A percentile compares a stretch with the other conserved stretches of the same genome.
These are phyloP conservation scores for Leccinum broughii DNA, from an alignment of 768 basidiomycete genomes.

Conservation along the genomic window DNA sequence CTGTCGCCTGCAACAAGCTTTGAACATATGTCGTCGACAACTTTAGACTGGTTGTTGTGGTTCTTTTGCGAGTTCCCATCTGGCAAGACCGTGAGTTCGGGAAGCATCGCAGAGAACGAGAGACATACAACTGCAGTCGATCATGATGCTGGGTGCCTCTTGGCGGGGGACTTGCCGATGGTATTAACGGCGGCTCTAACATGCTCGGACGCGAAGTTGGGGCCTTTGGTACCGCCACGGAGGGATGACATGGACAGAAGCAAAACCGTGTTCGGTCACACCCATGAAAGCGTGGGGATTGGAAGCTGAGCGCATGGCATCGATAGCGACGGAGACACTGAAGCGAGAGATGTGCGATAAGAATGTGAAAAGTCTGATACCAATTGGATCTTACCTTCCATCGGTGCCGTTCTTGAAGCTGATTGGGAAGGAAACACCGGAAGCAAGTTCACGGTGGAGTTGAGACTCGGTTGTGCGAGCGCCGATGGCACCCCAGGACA, in stretches of 20 bases:
- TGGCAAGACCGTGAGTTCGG: no score
- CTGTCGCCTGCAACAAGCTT: no score
- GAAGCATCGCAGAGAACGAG: no score
- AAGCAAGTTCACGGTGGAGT: conserved; percentile 94
- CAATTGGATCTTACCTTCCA: conserved; percentile 54
- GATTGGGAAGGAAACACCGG: conserved; percentile 95
- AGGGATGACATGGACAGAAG: conserved; percentile 86
- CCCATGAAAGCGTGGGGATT: conserved; percentile 98
- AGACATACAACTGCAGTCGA: no score
- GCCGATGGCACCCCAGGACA: conserved; percentile 95
- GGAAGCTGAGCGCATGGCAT: conserved; percentile 91
- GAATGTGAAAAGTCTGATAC: neutral
- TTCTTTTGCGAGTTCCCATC: no score
- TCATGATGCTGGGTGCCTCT: conserved; percentile 23
- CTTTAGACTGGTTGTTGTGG: no score
- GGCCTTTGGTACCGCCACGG: conserved; percentile 83
- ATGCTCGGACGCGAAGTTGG: conserved; percentile 80
- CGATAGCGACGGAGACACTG: conserved; percentile 86
- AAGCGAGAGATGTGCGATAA: conserved; percentile 3
- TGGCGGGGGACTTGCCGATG: conserved; percentile 63
- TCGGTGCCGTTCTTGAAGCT: conserved; percentile 99
- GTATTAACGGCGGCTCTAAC: conserved; percentile 62
- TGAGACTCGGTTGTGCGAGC: conserved; percentile 98
- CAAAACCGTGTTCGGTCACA: conserved; percentile 82
- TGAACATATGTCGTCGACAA: no score